Evolutionary conservation across 2,329 filamentous ascomycete species (phyloP).

Genomic region (Ceratocystis papillata): DNA sequence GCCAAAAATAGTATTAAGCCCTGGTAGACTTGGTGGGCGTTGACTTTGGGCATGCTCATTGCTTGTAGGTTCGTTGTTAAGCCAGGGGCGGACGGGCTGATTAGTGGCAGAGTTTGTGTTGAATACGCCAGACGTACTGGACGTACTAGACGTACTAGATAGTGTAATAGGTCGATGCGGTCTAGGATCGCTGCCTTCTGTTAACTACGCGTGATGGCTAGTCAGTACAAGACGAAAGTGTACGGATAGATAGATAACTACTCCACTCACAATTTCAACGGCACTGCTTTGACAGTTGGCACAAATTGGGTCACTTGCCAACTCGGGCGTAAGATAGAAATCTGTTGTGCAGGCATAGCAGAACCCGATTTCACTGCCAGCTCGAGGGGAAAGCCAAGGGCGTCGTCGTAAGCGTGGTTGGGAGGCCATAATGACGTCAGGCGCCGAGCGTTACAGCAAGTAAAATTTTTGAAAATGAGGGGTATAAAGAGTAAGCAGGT

Average conservation of each 20-base stretch:
- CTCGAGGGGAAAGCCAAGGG: background rate
- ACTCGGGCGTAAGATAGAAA: constrained; percentile 53
- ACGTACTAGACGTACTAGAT: background rate
- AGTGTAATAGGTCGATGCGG: background rate
- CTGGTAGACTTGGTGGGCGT: background rate
- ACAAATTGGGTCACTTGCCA: constrained; percentile 58
- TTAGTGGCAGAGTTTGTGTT: background rate
- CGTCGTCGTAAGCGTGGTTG: background rate
- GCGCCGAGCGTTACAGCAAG: background rate
- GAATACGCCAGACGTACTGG: background rate
- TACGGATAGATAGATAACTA: background rate
- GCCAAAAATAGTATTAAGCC: background rate
- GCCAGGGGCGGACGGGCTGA: background rate
- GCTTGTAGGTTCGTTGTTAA: background rate
- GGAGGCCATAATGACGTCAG: constrained; percentile 18
- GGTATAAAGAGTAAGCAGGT: background rate
- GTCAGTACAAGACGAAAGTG: background rate
- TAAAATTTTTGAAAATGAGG: background rate
- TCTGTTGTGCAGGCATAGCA: constrained; percentile 74
- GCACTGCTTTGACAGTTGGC: constrained; percentile 68
- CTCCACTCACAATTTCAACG: constrained; percentile 66
- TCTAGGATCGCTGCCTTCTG: background rate
- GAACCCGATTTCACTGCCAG: constrained; percentile 42
- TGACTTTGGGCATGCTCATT: background rate
- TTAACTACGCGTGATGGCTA: background rate